Conservation (phyloP, 106 monocot genomes). For the Dendrobium officinale region DNA sequence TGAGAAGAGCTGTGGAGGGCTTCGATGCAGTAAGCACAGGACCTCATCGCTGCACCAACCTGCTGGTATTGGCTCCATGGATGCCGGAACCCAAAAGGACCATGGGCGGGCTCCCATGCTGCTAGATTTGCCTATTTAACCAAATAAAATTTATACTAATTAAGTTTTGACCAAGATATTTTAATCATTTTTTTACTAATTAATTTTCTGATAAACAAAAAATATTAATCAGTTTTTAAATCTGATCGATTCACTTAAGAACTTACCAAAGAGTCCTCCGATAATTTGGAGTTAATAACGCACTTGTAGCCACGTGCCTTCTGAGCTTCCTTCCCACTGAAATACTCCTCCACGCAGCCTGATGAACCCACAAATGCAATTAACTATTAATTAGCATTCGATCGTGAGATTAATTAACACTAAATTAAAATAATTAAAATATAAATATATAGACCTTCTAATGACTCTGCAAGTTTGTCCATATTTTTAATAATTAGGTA, state of each 20-base stretch:
- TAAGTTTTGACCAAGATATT: not conserved
- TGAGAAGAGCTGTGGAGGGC: slow-evolving; percentile 9
- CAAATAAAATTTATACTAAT: too few relatives aligned
- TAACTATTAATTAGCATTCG: not conserved
- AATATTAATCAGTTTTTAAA: too few relatives aligned
- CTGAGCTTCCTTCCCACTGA: slow-evolving; percentile 10
- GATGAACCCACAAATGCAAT: not conserved
- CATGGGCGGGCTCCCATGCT: slow-evolving; percentile 28
- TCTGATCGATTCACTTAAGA: not conserved
- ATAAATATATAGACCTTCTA: slow-evolving; percentile 32
- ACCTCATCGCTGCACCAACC: slow-evolving; percentile 11
- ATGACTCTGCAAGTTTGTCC: slow-evolving; percentile 33
- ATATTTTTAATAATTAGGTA: slow-evolving; percentile 24
- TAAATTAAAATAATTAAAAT: not conserved
- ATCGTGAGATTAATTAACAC: not conserved
- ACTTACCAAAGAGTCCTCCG: slow-evolving; percentile 45
- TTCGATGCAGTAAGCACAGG: slow-evolving; percentile 21
- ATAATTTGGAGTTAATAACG: slow-evolving; percentile 56
- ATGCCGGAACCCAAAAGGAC: slow-evolving; percentile 17
- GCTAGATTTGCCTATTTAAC: slow-evolving; percentile 20
- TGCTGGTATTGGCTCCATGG: slow-evolving; percentile 21
- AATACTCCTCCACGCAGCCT: slow-evolving; percentile 40
- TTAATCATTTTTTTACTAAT: not conserved
- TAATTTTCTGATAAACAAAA: too few relatives aligned
- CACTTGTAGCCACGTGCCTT: slow-evolving; percentile 43